A percentile compares a stretch with the other conserved stretches of the same genome.
phyloP scores from a whole-genome alignment of 257 asterid species.

The Primulina tabacum region DNA sequence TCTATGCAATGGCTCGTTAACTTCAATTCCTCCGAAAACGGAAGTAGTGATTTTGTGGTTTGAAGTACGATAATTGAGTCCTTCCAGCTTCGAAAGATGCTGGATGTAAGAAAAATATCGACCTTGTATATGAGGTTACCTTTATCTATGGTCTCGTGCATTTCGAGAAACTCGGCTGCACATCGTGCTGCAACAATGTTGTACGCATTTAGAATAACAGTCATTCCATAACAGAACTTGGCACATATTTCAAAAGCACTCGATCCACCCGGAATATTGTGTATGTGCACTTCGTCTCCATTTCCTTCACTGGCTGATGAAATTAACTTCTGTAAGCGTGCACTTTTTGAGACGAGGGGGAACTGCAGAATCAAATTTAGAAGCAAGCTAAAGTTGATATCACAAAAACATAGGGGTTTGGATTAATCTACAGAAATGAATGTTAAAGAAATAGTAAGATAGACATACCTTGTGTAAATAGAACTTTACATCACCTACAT shows the following conservation, averaged over 20 bases:
- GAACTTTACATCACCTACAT: slow-evolving; percentile 69
- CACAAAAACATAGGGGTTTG: not conserved
- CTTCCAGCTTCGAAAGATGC: slow-evolving; percentile 90
- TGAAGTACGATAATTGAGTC: slow-evolving; percentile 92
- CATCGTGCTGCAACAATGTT: slow-evolving; percentile 74
- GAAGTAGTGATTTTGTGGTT: slow-evolving; percentile 50
- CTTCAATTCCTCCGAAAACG: slow-evolving; percentile 72
- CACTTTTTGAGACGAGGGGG: slow-evolving; percentile 88
- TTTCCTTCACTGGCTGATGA: slow-evolving; percentile 55
- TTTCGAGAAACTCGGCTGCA: slow-evolving; percentile 91
- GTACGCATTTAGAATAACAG: slow-evolving; percentile 79
- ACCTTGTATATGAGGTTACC: slow-evolving; percentile 85
- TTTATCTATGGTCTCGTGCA: slow-evolving; percentile 77
- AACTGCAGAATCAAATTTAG: slow-evolving; percentile 51
- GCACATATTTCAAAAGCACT: slow-evolving; percentile 80
- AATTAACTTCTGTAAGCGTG: slow-evolving; percentile 63
- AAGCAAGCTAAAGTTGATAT: slow-evolving; percentile 30
- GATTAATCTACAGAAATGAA: not conserved
- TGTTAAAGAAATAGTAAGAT: slow-evolving; percentile 11
- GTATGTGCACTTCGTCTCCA: slow-evolving; percentile 53
- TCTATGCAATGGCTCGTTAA: slow-evolving; percentile 66
- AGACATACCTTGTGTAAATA: slow-evolving; percentile 82
- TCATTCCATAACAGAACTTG: slow-evolving; percentile 90
- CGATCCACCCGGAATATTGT: slow-evolving; percentile 87
- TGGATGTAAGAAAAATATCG: slow-evolving; percentile 77